Evolutionary conservation across 1,284 basidiomycete species (phyloP).

Genomic region (Vanrija pseudolonga): DNA sequence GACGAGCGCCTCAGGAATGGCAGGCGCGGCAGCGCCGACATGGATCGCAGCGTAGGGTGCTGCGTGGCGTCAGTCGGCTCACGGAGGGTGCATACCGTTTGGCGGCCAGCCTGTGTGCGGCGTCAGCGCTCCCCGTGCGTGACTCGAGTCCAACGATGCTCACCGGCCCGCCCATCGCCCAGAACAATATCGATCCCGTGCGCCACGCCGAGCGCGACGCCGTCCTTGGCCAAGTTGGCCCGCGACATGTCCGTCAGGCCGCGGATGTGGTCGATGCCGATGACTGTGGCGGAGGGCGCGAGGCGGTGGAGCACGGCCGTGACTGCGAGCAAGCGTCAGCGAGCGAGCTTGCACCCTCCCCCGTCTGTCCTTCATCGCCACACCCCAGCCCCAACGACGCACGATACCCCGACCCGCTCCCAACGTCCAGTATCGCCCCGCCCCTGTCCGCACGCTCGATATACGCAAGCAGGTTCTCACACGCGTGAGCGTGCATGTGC

Average conservation of each 20-base stretch:
- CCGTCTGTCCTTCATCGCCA: too few relatives aligned
- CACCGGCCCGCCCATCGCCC: slow-evolving; percentile 78
- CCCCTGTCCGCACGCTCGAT: slow-evolving; percentile 19
- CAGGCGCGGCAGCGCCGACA: slow-evolving; percentile 86
- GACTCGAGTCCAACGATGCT: background rate
- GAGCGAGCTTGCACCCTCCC: background rate
- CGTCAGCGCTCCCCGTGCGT: background rate
- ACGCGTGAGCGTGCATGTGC: slow-evolving; percentile 49
- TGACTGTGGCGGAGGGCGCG: slow-evolving; percentile 59
- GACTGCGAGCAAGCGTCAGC: slow-evolving; percentile 28
- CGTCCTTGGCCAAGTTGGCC: slow-evolving; percentile 67
- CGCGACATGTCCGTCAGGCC: slow-evolving; percentile 69
- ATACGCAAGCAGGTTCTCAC: slow-evolving; percentile 35
- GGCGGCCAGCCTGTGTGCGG: slow-evolving; percentile 10
- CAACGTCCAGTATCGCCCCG: slow-evolving; percentile 45
- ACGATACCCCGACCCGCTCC: slow-evolving; percentile 63
- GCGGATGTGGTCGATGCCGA: slow-evolving; percentile 89
- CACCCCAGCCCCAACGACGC: slow-evolving; percentile 39
- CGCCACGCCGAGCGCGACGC: slow-evolving; percentile 35
- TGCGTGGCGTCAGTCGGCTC: slow-evolving; percentile 21
- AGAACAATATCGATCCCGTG: slow-evolving; percentile 53
- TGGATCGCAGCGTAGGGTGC: slow-evolving; percentile 88
- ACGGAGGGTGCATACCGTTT: too few relatives aligned
- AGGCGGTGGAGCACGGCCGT: slow-evolving; percentile 71
- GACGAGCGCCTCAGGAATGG: slow-evolving; percentile 67